phyloP scores from a whole-genome alignment of 345 rosid species.

The Abelmoschus esculentus region DNA sequence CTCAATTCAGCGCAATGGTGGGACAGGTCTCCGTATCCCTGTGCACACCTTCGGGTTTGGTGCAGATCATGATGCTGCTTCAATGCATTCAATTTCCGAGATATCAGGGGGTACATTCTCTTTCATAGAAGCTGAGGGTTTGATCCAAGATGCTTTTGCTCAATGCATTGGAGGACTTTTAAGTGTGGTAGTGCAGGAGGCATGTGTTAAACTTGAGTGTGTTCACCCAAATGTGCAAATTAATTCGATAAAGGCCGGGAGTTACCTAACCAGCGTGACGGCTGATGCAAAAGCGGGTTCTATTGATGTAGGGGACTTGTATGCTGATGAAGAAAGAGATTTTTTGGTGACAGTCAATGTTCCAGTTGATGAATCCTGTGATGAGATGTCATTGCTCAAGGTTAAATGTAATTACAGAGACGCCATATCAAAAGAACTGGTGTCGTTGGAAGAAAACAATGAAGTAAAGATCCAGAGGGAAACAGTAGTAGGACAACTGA shows the following conservation, averaged over 20 bases:
- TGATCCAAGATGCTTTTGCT: constrained; percentile 96
- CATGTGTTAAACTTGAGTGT: constrained; percentile 52
- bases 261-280: constrained; percentile 38
- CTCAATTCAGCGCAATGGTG: constrained; percentile 31
- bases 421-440: constrained; percentile 56
- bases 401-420: constrained; percentile 58
- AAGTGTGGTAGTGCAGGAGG: constrained; percentile 83
- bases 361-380: constrained; percentile 44
- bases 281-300: constrained; percentile 43
- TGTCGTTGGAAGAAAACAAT: constrained; percentile 29
- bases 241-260: constrained; percentile 73
- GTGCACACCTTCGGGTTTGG: constrained; percentile 97
- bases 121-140: constrained; percentile 81
- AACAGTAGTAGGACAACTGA: constrained; percentile 26
- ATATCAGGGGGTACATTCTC: constrained; percentile 93
- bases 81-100: constrained; percentile 83
- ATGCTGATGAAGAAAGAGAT: constrained; percentile 94
- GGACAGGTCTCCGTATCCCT: constrained; percentile 52
- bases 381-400: constrained; percentile 52
- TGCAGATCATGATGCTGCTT: constrained; percentile 79
- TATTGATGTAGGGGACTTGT: constrained; percentile 77
- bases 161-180: constrained; percentile 98
- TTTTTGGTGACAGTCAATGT: constrained; percentile 70
- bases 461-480: constrained; percentile 62
- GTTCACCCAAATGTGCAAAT: constrained; percentile 39